Conservation (phyloP, 1,284 basidiomycete species). For the Rhodotorula sp. region DNA sequence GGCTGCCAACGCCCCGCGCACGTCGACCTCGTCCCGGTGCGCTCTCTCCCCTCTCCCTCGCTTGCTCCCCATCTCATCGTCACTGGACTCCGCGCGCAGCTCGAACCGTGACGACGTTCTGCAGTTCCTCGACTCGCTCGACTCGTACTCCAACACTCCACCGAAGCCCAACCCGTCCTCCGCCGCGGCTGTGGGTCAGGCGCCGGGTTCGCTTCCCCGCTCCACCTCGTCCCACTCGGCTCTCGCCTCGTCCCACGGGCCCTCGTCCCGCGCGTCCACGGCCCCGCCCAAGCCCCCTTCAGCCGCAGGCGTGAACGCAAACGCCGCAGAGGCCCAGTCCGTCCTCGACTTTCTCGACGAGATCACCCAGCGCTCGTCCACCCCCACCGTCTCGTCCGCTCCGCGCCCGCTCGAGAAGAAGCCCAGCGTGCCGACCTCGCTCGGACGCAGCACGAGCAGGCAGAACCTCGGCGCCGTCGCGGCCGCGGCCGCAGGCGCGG, state of each 20-base stretch:
- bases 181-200: background rate
- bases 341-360: slow-evolving; percentile 91
- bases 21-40: slow-evolving; percentile 13
- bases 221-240: slow-evolving; percentile 11
- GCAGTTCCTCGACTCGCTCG: slow-evolving; percentile 85
- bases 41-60: background rate
- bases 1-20: slow-evolving; percentile 1
- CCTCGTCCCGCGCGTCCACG: background rate
- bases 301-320: slow-evolving; percentile 1
- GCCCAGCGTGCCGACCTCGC: background rate
- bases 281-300: background rate
- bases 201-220: slow-evolving; percentile 14
- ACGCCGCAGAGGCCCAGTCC: slow-evolving; percentile 58
- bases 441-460: slow-evolving; percentile 23
- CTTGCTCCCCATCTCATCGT: background rate
- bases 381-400: slow-evolving; percentile 32
- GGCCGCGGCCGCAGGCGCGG: background rate
- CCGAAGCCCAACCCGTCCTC: background rate
- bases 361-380: slow-evolving; percentile 72
- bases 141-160: slow-evolving; percentile 61
- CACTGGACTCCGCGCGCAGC: background rate
- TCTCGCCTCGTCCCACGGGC: background rate
- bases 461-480: slow-evolving; percentile 9
- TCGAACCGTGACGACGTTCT: slow-evolving; percentile 64
- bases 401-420: slow-evolving; percentile 35